Base-by-base conservation (phyloP, 2,329 filamentous ascomycete species). In the Immersiporthe knoxdaviesiana region DNA sequence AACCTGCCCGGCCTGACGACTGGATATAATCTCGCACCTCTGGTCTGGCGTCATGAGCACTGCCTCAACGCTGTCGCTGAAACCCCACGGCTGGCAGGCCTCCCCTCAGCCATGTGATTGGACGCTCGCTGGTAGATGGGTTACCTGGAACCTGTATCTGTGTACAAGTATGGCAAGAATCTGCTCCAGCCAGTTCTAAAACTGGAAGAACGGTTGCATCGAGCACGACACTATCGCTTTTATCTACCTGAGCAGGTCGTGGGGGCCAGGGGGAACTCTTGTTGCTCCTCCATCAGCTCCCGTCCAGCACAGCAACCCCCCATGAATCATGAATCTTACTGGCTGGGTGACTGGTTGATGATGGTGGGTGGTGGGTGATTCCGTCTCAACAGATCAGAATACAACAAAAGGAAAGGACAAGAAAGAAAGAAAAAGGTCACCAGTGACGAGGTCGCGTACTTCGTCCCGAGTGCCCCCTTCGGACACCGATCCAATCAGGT, bases 401-500 rank as follows among this genome's bases (percentile, higher is more conserved):
- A n/a, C n/a, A n/a, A n/a, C n/a, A n/a, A n/a, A n/a, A n/a, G n/a
- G n/a, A n/a, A n/a, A n/a, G n/a, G n/a, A 37, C n/a, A 47, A n/a
- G 8, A 47, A 47, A n/a, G 3, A n/a, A 35, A 24, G 8, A n/a
- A 56, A 41, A 27, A 4, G 27, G 24, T 16, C 32, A 61, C 58
- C n/a, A 30, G 30, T 68, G n/a, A 63, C 35, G 37, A 30, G 5
- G 59, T 44, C 21, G 66, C 35, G 35, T 59, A 39, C 35, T 18
- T 44, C 24, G n/a, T 54, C 32, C 14, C 58, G 30, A 50, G 39
- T 52, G 41, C 37, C 37, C 37, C 37, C 56, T 59, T 63, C 59
- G 50, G 66, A 58, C 66, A 54, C 66, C 60, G 66, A 59, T 12
- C 60, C 66, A 68, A 63, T 68, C 68, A 69, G 39, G 6, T 50